Evolutionary conservation across 2,329 filamentous ascomycete species (phyloP), one percentile per base, ranked within the genome.

Genomic region (Knoxdaviesia proteae): DNA sequence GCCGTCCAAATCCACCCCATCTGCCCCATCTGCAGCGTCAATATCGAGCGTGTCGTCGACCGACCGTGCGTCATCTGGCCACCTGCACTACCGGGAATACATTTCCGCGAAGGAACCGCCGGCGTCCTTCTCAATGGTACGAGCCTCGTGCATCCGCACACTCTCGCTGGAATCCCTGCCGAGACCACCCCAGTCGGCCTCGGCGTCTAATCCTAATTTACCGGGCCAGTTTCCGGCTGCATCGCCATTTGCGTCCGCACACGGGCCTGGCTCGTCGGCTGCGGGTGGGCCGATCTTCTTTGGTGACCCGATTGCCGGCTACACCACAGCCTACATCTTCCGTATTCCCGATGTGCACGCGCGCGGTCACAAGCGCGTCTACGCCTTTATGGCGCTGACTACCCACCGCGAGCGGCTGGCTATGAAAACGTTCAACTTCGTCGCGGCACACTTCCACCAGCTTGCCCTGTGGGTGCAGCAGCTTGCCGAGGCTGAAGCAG

Each of bases 251-350:
- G 64, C 72, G 32, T 72, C 69, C 1, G 67, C 68, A 2, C 68
- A 70, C 49, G 63, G 63, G 52, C 54, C 69, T 47, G 61, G 69
- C 44, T 61, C 69, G 35, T 63, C 73, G 10, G 65, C 68, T 1
- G 73, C 72, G 3, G 75, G 74, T 3, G 75, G 75, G 0, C 74
- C 76, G 32, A 77, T 80, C 42, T 78, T 80, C 54, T 80, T 80
- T 46, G 76, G 76, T 32, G 76, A 80, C 51, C 65, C 72, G 1
- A 54, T 69, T 0, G 69, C 74, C 1, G 76, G 76, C 32, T 80
- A 78, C 56, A 80, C 76, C 0, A 80, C 75, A 0, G 76, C 75
- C 9, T 80, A 77, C 55, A 76, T 80, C 48, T 80, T 80, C 52
- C 74, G 76, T 31, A 76, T 80, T 37, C 71, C 75, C 6, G 76